Conservation (phyloP, 768 basidiomycete species). For the Amanita fuliginea region DNA sequence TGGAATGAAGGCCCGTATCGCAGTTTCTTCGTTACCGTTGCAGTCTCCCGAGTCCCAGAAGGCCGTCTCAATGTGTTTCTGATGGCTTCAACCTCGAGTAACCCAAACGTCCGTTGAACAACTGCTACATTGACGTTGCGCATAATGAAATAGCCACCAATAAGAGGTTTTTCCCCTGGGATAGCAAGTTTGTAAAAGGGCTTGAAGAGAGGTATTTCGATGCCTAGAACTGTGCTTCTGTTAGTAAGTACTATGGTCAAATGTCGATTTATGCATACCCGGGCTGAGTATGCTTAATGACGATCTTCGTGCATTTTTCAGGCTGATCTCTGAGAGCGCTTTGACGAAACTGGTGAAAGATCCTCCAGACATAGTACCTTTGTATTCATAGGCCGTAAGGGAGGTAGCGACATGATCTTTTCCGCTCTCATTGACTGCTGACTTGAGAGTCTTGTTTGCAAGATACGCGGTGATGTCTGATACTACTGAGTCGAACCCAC, state of each 20-base stretch:
- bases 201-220: slow-evolving; percentile 8
- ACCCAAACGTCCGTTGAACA: slow-evolving; percentile 36
- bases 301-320: slow-evolving; percentile 18
- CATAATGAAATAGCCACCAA: slow-evolving; percentile 33
- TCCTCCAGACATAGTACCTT: slow-evolving; percentile 53
- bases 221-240: not conserved
- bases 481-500: slow-evolving; percentile 71
- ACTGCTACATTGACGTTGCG: slow-evolving; percentile 25
- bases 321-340: slow-evolving; percentile 26
- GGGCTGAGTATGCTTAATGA: slow-evolving; percentile 29
- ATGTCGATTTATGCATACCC: slow-evolving; percentile 15
- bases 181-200: slow-evolving; percentile 27
- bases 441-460: slow-evolving; percentile 58
- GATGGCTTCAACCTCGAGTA: slow-evolving; percentile 25
- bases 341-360: slow-evolving; percentile 36
- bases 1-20: slow-evolving; percentile 63
- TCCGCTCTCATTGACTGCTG: slow-evolving; percentile 8
- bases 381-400: slow-evolving; percentile 35
- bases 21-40: slow-evolving; percentile 11
- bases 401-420: slow-evolving; percentile 33
- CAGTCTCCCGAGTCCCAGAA: not conserved
- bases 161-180: slow-evolving; percentile 20
- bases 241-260: not conserved
- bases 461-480: slow-evolving; percentile 62
- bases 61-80: slow-evolving; percentile 12